Conservation (phyloP, 306 rosid species). For the Alnus glutinosa region DNA sequence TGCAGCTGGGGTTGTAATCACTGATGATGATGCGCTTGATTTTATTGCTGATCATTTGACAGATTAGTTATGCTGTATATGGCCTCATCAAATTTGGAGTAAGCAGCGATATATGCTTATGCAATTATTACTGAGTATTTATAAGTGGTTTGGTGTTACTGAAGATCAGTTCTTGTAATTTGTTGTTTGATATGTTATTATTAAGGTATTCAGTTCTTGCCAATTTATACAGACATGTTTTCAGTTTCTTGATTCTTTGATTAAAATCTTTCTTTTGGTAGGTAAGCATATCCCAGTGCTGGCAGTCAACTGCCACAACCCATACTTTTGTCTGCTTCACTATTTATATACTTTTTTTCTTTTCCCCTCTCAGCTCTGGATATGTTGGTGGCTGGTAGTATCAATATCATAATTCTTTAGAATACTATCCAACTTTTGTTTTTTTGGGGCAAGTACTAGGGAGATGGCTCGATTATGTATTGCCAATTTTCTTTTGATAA, state of each 20-base stretch:
- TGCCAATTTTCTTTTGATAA: neutral
- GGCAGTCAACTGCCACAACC: neutral
- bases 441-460: neutral
- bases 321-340: neutral
- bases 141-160: neutral
- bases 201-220: neutral
- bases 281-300: neutral
- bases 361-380: neutral
- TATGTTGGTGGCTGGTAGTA: neutral
- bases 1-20: constrained; percentile 42
- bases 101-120: neutral
- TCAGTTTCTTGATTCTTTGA: neutral
- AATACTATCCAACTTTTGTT: neutral
- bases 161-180: neutral
- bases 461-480: neutral
- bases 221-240: neutral
- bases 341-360: neutral
- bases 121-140: neutral
- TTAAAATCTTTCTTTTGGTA: neutral
- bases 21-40: constrained; percentile 64
- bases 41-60: constrained; percentile 68
- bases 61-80: constrained; percentile 39
- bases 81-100: neutral
- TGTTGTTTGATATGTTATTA: neutral
- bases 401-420: neutral